Conservation (phyloP, 768 basidiomycete species). For the Agrocybe chaxingu region DNA sequence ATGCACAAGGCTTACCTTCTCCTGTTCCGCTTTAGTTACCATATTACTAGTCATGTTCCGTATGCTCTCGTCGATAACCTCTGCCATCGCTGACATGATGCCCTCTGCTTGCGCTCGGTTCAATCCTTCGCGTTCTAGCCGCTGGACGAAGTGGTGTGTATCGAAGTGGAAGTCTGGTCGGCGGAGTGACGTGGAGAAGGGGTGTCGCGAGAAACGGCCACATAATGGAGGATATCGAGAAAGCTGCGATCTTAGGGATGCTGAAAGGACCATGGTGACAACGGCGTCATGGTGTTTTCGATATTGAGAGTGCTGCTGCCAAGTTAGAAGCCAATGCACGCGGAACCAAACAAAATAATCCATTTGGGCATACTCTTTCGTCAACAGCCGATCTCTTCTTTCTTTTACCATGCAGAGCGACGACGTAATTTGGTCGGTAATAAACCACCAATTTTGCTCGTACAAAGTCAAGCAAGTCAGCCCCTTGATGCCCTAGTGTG, state of each 20-base stretch:
- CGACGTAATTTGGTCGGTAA: constrained; percentile 98
- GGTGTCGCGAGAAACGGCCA: constrained; percentile 15
- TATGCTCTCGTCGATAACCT: constrained; percentile 96
- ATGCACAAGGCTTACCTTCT: constrained; percentile 62
- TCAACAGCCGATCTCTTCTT: too few relatives aligned
- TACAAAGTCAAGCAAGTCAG: constrained; percentile 96
- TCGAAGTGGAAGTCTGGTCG: constrained; percentile 79
- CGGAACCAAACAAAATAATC: too few relatives aligned
- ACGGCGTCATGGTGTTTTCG: too few relatives aligned
- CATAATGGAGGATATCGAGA: constrained; percentile 1
- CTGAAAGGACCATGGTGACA: too few relatives aligned
- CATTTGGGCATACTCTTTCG: too few relatives aligned
- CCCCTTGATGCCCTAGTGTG: neutral
- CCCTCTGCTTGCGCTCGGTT: constrained; percentile 93
- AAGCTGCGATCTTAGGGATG: too few relatives aligned
- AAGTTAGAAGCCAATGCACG: too few relatives aligned
- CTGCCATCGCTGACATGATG: constrained; percentile 95
- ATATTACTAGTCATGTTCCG: constrained; percentile 94
- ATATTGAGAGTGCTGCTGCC: too few relatives aligned
- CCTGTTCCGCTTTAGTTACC: constrained; percentile 95
- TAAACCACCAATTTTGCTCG: constrained; percentile 94
- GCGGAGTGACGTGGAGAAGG: constrained; percentile 26
- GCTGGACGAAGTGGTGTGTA: constrained; percentile 91
- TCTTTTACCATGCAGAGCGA: constrained; percentile 72
- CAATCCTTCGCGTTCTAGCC: constrained; percentile 84